Evolutionary conservation across 2,329 filamentous ascomycete genomes (phyloP).

Genomic region (Aspergillus brasiliensis): DNA sequence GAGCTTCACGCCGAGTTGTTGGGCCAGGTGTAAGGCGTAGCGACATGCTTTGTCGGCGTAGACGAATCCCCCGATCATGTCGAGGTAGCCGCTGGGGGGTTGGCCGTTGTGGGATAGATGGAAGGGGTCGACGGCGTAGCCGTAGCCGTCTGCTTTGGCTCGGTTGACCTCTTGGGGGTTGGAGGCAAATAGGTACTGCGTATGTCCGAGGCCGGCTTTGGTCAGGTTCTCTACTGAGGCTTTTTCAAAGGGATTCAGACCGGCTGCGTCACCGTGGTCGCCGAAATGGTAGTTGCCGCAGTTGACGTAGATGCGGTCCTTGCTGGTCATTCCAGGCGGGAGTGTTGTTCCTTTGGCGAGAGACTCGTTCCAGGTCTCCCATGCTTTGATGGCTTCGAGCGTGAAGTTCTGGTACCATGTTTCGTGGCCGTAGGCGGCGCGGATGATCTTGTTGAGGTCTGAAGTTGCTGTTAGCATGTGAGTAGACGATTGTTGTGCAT

Average conservation of each 20-base stretch:
- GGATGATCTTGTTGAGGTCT: constrained; percentile 52
- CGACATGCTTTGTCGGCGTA: constrained; percentile 52
- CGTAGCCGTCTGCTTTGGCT: constrained; percentile 32
- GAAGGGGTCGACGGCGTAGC: constrained; percentile 44
- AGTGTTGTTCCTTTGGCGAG: constrained; percentile 26
- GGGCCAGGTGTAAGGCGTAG: constrained; percentile 49
- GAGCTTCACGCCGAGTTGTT: constrained; percentile 45
- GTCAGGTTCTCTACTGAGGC: constrained; percentile 42
- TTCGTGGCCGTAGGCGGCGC: constrained; percentile 46
- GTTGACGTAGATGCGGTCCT: constrained; percentile 43
- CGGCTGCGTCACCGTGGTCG: background rate
- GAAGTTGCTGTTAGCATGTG: background rate
- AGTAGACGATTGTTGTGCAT: background rate
- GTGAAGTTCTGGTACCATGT: constrained; percentile 52
- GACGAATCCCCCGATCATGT: constrained; percentile 51
- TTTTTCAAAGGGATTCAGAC: constrained; percentile 36
- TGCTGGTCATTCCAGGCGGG: constrained; percentile 41
- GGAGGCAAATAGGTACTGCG: constrained; percentile 37
- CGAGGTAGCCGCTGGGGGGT: constrained; percentile 43
- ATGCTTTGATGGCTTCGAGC: constrained; percentile 45
- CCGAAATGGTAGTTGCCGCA: constrained; percentile 36
- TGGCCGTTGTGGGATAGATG: constrained; percentile 26
- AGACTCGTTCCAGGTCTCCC: constrained; percentile 49
- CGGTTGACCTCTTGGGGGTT: constrained; percentile 29
- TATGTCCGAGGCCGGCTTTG: constrained; percentile 34